phyloP scores from a whole-genome alignment of 129 eudicot species.

The Glebionis coronaria region DNA sequence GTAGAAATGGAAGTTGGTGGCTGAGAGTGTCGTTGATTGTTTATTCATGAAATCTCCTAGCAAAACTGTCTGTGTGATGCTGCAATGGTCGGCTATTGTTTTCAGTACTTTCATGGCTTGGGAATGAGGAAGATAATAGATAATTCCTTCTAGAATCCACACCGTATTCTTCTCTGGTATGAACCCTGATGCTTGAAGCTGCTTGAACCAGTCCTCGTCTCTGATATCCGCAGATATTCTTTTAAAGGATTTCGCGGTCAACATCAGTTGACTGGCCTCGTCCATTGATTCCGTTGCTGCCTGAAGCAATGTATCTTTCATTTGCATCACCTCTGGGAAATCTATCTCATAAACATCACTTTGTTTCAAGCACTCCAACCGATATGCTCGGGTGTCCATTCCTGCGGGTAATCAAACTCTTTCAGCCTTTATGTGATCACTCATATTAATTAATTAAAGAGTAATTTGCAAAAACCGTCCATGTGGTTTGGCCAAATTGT shows the following conservation, averaged over 20 bases:
- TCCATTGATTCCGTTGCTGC: slow-evolving; percentile 54
- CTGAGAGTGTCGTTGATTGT: slow-evolving; percentile 74
- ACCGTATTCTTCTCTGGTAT: slow-evolving; percentile 70
- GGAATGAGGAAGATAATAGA: slow-evolving; percentile 72
- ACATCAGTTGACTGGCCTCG: slow-evolving; percentile 39
- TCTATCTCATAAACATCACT: slow-evolving; percentile 84
- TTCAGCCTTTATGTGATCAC: background rate
- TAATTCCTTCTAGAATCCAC: slow-evolving; percentile 94
- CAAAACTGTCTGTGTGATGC: slow-evolving; percentile 62
- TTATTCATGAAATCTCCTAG: slow-evolving; percentile 97
- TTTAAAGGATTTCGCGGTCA: slow-evolving; percentile 66
- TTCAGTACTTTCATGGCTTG: slow-evolving; percentile 75
- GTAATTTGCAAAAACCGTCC: no score
- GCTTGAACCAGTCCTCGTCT: slow-evolving; percentile 73
- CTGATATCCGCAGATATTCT: slow-evolving; percentile 82
- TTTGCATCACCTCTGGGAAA: slow-evolving; percentile 77
- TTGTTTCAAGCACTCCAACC: slow-evolving; percentile 71
- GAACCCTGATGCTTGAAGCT: slow-evolving; percentile 82
- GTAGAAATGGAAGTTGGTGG: slow-evolving; percentile 65
- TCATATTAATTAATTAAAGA: no score
- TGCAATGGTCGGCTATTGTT: slow-evolving; percentile 73
- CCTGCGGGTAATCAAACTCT: slow-evolving; percentile 54
- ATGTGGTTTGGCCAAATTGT: no score
- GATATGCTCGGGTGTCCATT: slow-evolving; percentile 91
- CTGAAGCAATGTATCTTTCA: slow-evolving; percentile 69